A percentile compares a stretch with the other conserved stretches of the same genome.
phyloP scores from a whole-genome alignment of 148 eudicot genomes.

The Spergularia marina region DNA sequence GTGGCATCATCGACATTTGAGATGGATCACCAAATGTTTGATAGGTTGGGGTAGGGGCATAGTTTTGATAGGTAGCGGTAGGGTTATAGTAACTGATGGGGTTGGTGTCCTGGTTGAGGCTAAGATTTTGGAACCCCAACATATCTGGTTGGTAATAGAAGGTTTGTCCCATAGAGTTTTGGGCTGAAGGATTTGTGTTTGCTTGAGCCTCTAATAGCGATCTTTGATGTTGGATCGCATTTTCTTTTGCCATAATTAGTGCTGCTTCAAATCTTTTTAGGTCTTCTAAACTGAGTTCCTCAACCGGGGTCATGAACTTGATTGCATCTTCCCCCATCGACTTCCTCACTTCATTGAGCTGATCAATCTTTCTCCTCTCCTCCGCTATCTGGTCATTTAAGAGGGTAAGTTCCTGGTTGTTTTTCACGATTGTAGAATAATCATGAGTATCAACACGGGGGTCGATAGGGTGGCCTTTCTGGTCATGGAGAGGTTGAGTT shows the following conservation, averaged over 20 bases:
- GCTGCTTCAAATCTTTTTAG: background rate
- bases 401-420: slow-evolving; percentile 20
- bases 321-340: background rate
- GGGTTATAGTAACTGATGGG: background rate
- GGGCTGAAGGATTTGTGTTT: background rate
- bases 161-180: background rate
- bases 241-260: background rate
- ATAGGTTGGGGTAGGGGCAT: background rate
- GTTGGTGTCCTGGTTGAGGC: background rate
- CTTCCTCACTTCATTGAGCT: slow-evolving; percentile 19
- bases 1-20: background rate
- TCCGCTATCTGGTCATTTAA: slow-evolving; percentile 14
- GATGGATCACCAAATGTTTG: background rate
- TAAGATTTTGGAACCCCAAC: background rate
- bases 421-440: background rate
- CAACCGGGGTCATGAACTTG: slow-evolving; percentile 31
- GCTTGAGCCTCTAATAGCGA: background rate
- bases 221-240: background rate
- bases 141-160: background rate
- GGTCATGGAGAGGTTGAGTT: background rate
- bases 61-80: background rate
- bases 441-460: background rate
- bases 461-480: background rate
- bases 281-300: background rate
- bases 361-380: slow-evolving; percentile 26